These are phyloP conservation scores for Blastomyces parvus DNA, from an alignment of 2,329 filamentous ascomycete genomes.

Conservation along the genomic window DNA sequence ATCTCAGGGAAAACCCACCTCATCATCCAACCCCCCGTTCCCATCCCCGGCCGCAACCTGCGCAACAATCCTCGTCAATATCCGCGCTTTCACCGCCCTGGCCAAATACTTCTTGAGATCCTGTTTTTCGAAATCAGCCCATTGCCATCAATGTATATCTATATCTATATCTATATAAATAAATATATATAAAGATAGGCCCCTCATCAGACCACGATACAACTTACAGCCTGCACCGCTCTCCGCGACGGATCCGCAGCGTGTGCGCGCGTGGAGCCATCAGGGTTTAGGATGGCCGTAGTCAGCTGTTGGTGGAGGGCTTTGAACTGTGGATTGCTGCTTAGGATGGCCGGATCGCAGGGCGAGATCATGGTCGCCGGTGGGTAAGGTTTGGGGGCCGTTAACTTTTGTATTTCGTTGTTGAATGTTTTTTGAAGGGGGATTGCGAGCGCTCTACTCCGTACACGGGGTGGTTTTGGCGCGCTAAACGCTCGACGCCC, in stretches of 20 bases:
- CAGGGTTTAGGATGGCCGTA: conserved; percentile 28
- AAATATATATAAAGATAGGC: not conserved
- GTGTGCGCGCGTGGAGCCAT: conserved; percentile 32
- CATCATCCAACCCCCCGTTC: conserved; percentile 14
- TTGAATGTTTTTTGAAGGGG: not conserved
- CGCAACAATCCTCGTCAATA: conserved; percentile 26
- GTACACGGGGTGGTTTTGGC: not conserved
- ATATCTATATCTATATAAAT: not conserved
- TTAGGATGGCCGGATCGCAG: conserved; percentile 31
- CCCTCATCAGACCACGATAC: not conserved
- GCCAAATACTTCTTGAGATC: conserved; percentile 29
- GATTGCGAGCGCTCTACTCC: not conserved
- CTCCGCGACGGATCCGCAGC: conserved; percentile 24
- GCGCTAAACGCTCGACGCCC: not conserved
- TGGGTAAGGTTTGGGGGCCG: not conserved
- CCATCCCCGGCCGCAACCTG: conserved; percentile 28
- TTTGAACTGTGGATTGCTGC: conserved; percentile 36
- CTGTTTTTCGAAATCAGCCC: conserved; percentile 17
- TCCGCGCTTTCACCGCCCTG: conserved; percentile 26
- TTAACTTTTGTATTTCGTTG: not conserved
- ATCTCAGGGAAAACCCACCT: not conserved
- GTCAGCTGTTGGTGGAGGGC: conserved; percentile 34
- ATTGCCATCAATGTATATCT: not conserved
- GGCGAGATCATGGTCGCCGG: conserved; percentile 33
- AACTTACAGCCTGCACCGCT: conserved; percentile 27